phyloP scores from a whole-genome alignment of 495 filamentous ascomycete species.

The Hamigera avellanea region DNA sequence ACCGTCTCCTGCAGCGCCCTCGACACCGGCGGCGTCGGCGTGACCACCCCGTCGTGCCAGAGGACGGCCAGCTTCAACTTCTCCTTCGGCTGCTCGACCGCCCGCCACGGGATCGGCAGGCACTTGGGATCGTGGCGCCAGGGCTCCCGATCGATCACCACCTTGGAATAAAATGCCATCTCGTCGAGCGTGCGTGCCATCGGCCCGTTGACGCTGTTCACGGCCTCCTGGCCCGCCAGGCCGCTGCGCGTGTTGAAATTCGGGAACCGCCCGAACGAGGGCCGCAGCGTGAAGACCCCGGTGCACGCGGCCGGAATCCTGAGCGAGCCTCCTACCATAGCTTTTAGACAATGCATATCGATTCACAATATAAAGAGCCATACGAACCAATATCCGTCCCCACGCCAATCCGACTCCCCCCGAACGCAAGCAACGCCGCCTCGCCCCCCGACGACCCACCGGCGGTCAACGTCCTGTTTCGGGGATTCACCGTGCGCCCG shows the following conservation, averaged over 20 bases:
- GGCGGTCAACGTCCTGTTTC: constrained; percentile 22
- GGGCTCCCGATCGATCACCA: constrained; percentile 36
- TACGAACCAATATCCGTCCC: constrained; percentile 34
- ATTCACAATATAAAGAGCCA: too few species aligned
- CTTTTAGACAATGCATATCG: too few species aligned
- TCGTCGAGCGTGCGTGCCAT: constrained; percentile 4
- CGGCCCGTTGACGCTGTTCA: constrained; percentile 10
- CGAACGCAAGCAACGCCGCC: constrained; percentile 24
- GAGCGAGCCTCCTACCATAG: constrained; percentile 35
- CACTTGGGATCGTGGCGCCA: constrained; percentile 34
- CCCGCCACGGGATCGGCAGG: constrained; percentile 9
- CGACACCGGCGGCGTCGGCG: constrained; percentile 50
- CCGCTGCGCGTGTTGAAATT: constrained; percentile 36
- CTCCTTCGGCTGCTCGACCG: constrained; percentile 9
- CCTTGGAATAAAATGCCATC: constrained; percentile 13
- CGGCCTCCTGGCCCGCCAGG: constrained; percentile 17
- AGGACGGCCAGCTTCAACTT: constrained; percentile 47
- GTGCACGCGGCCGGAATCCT: constrained; percentile 8
- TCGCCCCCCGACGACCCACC: constrained; percentile 34
- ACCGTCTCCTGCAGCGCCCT: constrained; percentile 40
- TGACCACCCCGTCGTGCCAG: constrained; percentile 49
- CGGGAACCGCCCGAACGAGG: constrained; percentile 32
- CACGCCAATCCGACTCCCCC: constrained; percentile 23
- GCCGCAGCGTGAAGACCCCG: constrained; percentile 35
- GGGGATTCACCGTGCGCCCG: constrained; percentile 15